Percentiles rank a stretch among this genome's conserved stretches.
Evolutionary conservation across 805 yeast species (phyloP).

Genomic region (Spathaspora sp.): DNA sequence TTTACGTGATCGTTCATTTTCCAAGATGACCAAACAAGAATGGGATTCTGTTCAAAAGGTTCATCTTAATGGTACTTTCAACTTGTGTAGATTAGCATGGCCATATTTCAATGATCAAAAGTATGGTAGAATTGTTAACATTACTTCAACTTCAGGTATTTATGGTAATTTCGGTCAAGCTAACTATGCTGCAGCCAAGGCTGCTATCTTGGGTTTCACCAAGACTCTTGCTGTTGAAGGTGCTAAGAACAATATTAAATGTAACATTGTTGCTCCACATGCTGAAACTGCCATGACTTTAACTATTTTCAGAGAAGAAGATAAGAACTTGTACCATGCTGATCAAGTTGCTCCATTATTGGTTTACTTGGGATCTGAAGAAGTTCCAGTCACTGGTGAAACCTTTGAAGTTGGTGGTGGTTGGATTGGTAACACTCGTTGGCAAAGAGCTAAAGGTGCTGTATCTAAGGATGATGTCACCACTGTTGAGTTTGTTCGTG

Average conservation of each 20-base stretch:
- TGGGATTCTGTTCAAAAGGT: slow-evolving; percentile 81
- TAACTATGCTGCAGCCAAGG: slow-evolving; percentile 91
- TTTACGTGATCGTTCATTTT: slow-evolving; percentile 82
- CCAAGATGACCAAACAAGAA: slow-evolving; percentile 76
- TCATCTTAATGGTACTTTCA: slow-evolving; percentile 78
- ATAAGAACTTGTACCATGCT: slow-evolving; percentile 81
- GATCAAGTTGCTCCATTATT: slow-evolving; percentile 88
- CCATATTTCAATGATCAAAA: slow-evolving; percentile 78
- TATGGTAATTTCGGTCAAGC: slow-evolving; percentile 98
- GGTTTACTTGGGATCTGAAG: slow-evolving; percentile 73
- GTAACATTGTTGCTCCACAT: slow-evolving; percentile 89
- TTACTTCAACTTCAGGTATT: slow-evolving; percentile 93
- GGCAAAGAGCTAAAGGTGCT: slow-evolving; percentile 90
- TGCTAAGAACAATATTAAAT: slow-evolving; percentile 67
- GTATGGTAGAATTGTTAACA: slow-evolving; percentile 79
- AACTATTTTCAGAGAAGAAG: slow-evolving; percentile 76
- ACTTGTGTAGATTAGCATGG: slow-evolving; percentile 88
- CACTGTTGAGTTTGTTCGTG: slow-evolving; percentile 67
- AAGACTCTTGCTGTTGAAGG: slow-evolving; percentile 91
- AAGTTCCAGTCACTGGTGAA: slow-evolving; percentile 71
- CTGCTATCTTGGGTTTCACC: slow-evolving; percentile 81
- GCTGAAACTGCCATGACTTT: slow-evolving; percentile 98
- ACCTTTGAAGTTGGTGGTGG: slow-evolving; percentile 94
- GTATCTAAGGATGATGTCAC: slow-evolving; percentile 52
- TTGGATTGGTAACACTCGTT: slow-evolving; percentile 92